Evolutionary conservation across 108 stramenopile genomes (phyloP), one percentile per base, ranked within the genome.

Genomic region (Poteriospumella lacustris): DNA sequence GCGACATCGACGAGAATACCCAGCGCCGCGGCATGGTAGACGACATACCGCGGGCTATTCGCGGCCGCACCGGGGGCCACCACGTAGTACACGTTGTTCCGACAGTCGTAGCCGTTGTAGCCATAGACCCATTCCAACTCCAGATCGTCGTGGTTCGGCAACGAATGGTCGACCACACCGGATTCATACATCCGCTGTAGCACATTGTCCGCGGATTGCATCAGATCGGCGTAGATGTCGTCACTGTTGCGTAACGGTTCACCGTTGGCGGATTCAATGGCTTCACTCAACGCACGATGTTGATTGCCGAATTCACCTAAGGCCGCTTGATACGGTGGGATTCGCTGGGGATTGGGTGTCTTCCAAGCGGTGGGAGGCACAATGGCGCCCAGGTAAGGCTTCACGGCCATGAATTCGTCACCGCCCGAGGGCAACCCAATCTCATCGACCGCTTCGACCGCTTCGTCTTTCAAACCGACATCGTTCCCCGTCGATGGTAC

Each of bases 321-420:
- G 26, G 70, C 70, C 29, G 70, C 70, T 33, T 33, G 36, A 42
- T 33, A 73, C 38, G 43, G 70, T 33, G 15, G 44, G 12, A 5
- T 24, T 26, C 42, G 38, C 44, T 15, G 28, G 28, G 36, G n/a
- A 56, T 73, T 34, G 31, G 70, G 41, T 5, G 33, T 26, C 26
- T n/a, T 26, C 43, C 43, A 73, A 3, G 3, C 12, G 24, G 76
- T 58, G 24, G 81, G 81, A 0, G 76, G 38, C 41, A 44, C 44
- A 43, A 81, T 77, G 40, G 76, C 77, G 33, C 81, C 81, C 47
- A 78, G 26, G 52, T 70, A 81, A 0, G 81, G 81, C 52, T 78
- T 77, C 28, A 78, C 81, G 19, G 81, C 81, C 81, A 81, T 81
- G 69, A 81, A 81, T 62, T 81, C 76, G 58, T 81, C 81, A 1